These are phyloP conservation scores for Hyphopichia fennica DNA, from an alignment of 1,139 yeast species.

Conservation along the genomic window DNA sequence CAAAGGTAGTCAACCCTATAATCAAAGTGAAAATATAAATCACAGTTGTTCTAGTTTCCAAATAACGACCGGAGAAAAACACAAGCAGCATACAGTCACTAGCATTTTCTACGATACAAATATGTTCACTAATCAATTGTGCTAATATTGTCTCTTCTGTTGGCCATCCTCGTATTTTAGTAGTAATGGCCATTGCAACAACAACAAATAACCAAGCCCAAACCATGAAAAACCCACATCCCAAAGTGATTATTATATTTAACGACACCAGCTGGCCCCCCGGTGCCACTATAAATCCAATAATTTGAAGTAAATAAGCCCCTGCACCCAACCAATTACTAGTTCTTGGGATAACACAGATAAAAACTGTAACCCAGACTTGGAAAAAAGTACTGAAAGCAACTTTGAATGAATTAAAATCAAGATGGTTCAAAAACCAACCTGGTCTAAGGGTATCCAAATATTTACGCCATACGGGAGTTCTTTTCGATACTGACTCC, in stretches of 20 bases:
- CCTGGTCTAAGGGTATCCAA: conserved; percentile 18
- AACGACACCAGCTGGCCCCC: conserved; percentile 29
- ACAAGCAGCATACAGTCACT: conserved; percentile 19
- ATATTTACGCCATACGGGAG: conserved; percentile 13
- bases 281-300: conserved; percentile 26
- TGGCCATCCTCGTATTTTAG: conserved; percentile 25
- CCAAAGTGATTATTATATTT: conserved; percentile 16
- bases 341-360: conserved; percentile 25
- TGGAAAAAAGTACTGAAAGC: conserved; percentile 29
- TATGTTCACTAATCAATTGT: conserved; percentile 24
- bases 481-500: background rate
- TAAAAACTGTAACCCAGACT: conserved; percentile 25
- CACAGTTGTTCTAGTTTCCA: conserved; percentile 26
- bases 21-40: conserved; percentile 26
- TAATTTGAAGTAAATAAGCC: conserved; percentile 27
- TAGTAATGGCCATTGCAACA: conserved; percentile 26
- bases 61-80: conserved; percentile 29
- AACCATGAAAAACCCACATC: conserved; percentile 16
- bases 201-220: conserved; percentile 26
- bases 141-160: conserved; percentile 17
- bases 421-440: conserved; percentile 28
- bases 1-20: conserved; percentile 23
- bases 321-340: conserved; percentile 32
- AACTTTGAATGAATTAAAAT: conserved; percentile 24
- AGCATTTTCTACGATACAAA: conserved; percentile 23